A percentile compares a stretch with the other conserved stretches of the same genome.
phyloP scores from a whole-genome alignment of 768 basidiomycete genomes.

The Daedalea quercina region DNA sequence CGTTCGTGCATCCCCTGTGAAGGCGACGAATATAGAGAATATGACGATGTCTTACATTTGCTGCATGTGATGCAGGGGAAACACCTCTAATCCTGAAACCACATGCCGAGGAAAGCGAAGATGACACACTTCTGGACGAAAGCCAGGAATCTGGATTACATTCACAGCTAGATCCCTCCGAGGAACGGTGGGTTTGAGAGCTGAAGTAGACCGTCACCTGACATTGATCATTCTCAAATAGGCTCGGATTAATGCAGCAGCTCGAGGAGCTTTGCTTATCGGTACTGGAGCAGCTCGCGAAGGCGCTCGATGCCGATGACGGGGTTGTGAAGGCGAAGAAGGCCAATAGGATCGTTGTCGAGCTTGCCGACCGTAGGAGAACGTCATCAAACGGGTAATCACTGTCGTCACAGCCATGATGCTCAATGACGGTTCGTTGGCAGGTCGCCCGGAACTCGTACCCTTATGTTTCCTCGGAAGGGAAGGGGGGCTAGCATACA shows the following conservation, averaged over 20 bases:
- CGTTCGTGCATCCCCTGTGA: too few relatives aligned
- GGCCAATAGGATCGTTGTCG: constrained; percentile 26
- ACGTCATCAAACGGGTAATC: constrained; percentile 22
- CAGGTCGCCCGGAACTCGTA: constrained; percentile 20
- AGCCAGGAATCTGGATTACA: too few relatives aligned
- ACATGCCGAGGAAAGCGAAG: too few relatives aligned
- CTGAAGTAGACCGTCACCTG: too few relatives aligned
- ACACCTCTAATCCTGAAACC: too few relatives aligned
- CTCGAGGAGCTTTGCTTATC: constrained; percentile 16
- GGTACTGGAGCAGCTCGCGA: constrained; percentile 17
- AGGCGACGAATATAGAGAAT: too few relatives aligned
- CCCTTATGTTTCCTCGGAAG: constrained; percentile 32
- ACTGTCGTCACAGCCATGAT: constrained; percentile 1
- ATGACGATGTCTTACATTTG: too few relatives aligned
- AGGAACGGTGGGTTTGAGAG: background rate
- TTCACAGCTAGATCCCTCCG: background rate
- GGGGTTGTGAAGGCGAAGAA: background rate
- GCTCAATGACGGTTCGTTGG: background rate
- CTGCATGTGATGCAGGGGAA: too few relatives aligned
- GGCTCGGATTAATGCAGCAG: constrained; percentile 7
- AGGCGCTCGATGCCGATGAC: constrained; percentile 6
- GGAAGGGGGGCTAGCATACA: constrained; percentile 29
- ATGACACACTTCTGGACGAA: too few relatives aligned
- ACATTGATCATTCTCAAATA: background rate
- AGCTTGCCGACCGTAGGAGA: constrained; percentile 31